Percentiles rank a stretch among this genome's conserved stretches.
phyloP scores from a whole-genome alignment of 2,329 filamentous ascomycete species.

The Lachnellula cervina region DNA sequence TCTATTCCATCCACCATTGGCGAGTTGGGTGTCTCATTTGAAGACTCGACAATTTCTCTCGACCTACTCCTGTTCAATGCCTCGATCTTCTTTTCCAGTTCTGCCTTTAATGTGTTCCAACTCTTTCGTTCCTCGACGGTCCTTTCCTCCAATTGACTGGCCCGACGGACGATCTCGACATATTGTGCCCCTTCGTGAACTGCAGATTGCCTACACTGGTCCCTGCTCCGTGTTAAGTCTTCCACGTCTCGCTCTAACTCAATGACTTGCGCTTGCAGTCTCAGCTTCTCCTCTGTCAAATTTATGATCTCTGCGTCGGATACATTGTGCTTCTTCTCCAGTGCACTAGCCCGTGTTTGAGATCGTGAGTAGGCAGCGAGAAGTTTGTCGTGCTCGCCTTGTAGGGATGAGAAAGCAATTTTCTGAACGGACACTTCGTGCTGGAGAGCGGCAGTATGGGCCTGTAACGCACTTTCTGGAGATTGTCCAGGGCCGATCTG shows the following conservation, averaged over 20 bases:
- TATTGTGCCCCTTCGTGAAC: constrained; percentile 32
- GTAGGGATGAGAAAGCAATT: constrained; percentile 46
- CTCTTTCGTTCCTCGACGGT: constrained; percentile 26
- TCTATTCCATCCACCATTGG: constrained; percentile 1
- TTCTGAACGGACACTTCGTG: constrained; percentile 51
- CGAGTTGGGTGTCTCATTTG: neutral
- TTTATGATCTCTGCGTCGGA: constrained; percentile 48
- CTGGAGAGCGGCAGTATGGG: constrained; percentile 38
- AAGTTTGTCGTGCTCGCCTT: constrained; percentile 49
- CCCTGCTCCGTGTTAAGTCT: constrained; percentile 43
- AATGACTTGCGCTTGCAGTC: constrained; percentile 42
- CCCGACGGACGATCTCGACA: constrained; percentile 31
- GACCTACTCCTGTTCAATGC: constrained; percentile 10
- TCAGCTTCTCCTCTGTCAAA: constrained; percentile 46
- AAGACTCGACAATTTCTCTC: neutral
- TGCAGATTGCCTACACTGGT: constrained; percentile 36
- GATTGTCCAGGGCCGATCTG: constrained; percentile 20
- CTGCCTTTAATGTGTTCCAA: constrained; percentile 24
- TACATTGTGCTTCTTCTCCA: constrained; percentile 47
- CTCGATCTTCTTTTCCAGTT: constrained; percentile 28
- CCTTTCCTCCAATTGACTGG: constrained; percentile 28
- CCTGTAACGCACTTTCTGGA: constrained; percentile 26
- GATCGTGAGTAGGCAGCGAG: constrained; percentile 47
- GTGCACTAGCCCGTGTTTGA: constrained; percentile 42
- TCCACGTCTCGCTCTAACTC: constrained; percentile 45